Percentiles rank a stretch among this genome's conserved stretches.
These are phyloP conservation scores for Salix suchowensis DNA, from an alignment of 345 rosid species.

Conservation along the genomic window DNA sequence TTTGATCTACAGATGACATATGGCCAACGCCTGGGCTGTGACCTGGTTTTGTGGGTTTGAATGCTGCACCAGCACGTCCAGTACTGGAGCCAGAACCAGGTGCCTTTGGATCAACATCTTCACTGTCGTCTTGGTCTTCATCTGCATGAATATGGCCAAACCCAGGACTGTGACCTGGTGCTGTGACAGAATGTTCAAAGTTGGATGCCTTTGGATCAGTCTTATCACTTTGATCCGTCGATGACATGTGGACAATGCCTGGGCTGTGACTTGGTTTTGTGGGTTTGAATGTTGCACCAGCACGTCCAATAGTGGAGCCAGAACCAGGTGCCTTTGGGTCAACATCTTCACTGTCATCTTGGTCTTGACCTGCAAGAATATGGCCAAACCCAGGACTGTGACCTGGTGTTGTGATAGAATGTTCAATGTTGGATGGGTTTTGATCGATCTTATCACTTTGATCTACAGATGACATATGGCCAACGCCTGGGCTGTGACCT, in stretches of 20 bases:
- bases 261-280: slow-evolving; percentile 41
- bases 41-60: slow-evolving; percentile 37
- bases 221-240: not conserved
- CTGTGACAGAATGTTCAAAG: not conserved
- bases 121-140: not conserved
- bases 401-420: slow-evolving; percentile 24
- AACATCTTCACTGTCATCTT: not conserved
- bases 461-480: slow-evolving; percentile 22
- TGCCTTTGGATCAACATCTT: not conserved
- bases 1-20: not conserved
- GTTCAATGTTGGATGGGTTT: not conserved
- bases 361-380: not conserved
- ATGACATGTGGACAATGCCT: not conserved
- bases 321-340: too few relatives aligned
- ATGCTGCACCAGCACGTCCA: not conserved
- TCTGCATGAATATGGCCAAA: slow-evolving; percentile 17
- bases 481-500: slow-evolving; percentile 49
- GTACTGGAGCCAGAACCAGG: not conserved
- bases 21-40: slow-evolving; percentile 50
- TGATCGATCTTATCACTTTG: not conserved
- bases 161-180: slow-evolving; percentile 47
- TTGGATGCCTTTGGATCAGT: slow-evolving; percentile 1
- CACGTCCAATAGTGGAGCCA: too few relatives aligned
- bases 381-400: slow-evolving; percentile 19
- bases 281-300: too few relatives aligned